These are phyloP conservation scores for Alternaria arborescens DNA, from an alignment of 2,329 filamentous ascomycete species.

Conservation along the genomic window DNA sequence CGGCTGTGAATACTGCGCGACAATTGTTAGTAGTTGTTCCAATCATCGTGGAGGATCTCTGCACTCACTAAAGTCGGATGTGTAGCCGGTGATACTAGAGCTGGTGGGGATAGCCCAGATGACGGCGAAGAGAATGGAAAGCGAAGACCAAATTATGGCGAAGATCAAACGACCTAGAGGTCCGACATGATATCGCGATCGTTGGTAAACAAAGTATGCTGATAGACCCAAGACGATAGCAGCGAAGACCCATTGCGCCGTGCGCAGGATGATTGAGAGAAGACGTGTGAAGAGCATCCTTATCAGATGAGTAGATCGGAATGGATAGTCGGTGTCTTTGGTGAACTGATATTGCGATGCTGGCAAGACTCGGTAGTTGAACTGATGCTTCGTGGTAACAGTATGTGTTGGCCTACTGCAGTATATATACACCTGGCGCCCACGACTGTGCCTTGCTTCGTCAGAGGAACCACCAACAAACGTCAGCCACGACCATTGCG, in stretches of 20 bases:
- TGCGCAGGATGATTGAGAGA: slow-evolving; percentile 65
- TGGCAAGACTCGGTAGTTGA: background rate
- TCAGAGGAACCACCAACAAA: slow-evolving; percentile 1
- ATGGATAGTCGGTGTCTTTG: background rate
- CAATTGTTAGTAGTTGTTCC: background rate
- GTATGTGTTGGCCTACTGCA: background rate
- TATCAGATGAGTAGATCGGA: background rate
- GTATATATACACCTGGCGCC: slow-evolving; percentile 9
- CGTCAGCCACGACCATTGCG: slow-evolving; percentile 29
- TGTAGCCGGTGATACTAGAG: slow-evolving; percentile 73
- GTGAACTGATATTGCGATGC: background rate
- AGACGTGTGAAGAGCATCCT: slow-evolving; percentile 56
- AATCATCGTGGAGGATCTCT: too few relatives aligned
- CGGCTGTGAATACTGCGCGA: slow-evolving; percentile 64
- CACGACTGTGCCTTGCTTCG: slow-evolving; percentile 6
- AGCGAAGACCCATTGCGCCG: slow-evolving; percentile 73
- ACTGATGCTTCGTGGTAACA: background rate
- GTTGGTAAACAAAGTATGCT: slow-evolving; percentile 33
- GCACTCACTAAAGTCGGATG: slow-evolving; percentile 64
- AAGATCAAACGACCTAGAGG: slow-evolving; percentile 75
- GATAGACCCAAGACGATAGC: slow-evolving; percentile 60
- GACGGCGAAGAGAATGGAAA: slow-evolving; percentile 74
- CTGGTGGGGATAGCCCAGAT: slow-evolving; percentile 78
- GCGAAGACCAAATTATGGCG: slow-evolving; percentile 73
- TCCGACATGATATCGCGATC: slow-evolving; percentile 58